A percentile compares a stretch with the other conserved stretches of the same genome.
Evolutionary conservation across 257 asterid genomes (phyloP).

Genomic region (Lithospermum erythrorhizon): DNA sequence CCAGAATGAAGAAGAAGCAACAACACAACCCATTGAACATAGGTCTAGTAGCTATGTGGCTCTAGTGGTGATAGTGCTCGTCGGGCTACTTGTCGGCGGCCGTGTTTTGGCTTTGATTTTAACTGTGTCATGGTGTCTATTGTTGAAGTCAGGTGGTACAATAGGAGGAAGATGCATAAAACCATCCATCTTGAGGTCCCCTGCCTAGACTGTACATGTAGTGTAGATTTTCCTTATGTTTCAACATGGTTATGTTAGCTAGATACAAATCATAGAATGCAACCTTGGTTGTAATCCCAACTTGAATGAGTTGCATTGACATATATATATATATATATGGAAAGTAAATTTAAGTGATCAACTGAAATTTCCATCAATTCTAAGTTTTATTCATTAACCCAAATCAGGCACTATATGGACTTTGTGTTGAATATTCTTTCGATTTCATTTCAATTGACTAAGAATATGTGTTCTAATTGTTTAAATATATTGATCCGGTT

Average conservation of each 20-base stretch:
- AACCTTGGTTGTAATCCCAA: not conserved
- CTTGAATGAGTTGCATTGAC: not conserved
- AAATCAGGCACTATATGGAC: no score
- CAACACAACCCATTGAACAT: not conserved
- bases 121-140: conserved; percentile 40
- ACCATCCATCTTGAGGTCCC: conserved; percentile 8
- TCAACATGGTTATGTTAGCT: not conserved
- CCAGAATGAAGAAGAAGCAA: conserved; percentile 7
- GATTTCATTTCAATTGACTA: no score
- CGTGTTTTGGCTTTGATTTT: conserved; percentile 37
- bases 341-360: no score
- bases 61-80: conserved; percentile 35
- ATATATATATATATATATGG: no score
- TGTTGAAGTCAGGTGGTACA: conserved; percentile 32
- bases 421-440: no score
- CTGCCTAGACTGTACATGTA: not conserved
- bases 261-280: not conserved
- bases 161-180: conserved; percentile 10
- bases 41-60: conserved; percentile 7
- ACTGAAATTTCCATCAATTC: no score
- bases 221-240: not conserved
- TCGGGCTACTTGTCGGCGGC: conserved; percentile 50
- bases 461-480: no score
- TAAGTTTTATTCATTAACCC: no score
- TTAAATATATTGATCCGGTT: no score